These are phyloP conservation scores for Fusarium pseudograminearum DNA, from an alignment of 2,329 filamentous ascomycete genomes.

Conservation along the genomic window DNA sequence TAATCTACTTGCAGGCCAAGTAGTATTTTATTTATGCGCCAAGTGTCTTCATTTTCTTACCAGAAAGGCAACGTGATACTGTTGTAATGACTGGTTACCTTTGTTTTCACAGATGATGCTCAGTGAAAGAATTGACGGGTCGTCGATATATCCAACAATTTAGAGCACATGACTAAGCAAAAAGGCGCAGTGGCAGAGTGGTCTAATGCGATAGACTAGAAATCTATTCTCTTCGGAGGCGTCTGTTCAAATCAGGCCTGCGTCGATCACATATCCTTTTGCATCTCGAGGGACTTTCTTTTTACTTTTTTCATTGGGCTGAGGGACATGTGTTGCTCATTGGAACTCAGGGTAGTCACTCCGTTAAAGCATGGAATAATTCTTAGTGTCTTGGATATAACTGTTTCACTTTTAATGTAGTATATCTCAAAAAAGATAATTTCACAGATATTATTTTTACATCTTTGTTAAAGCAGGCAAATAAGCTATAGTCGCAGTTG, in stretches of 20 bases:
- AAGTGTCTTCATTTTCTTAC: too few species aligned
- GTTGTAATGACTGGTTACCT: background rate
- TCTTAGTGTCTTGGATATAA: background rate
- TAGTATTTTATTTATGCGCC: too few species aligned
- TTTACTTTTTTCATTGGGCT: background rate
- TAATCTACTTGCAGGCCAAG: too few species aligned
- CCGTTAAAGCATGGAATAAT: background rate
- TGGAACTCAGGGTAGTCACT: background rate
- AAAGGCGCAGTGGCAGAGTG: constrained; percentile 33
- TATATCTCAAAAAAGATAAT: background rate
- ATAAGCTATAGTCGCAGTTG: background rate
- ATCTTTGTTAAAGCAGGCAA: background rate
- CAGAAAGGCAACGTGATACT: too few species aligned
- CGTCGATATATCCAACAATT: rapidly evolving
- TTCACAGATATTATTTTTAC: background rate
- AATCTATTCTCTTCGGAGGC: constrained; percentile 35
- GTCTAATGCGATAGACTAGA: constrained; percentile 37
- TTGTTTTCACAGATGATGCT: background rate
- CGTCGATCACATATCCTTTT: constrained; percentile 37
- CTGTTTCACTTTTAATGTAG: background rate
- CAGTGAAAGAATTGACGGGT: rapidly evolving
- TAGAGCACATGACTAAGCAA: background rate
- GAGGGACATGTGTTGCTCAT: too few species aligned
- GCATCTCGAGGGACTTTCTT: background rate
- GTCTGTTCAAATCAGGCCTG: constrained; percentile 35